Evolutionary conservation across 148 eudicot species (phyloP), one percentile per base, ranked within the genome.

Genomic region (Silene conica): DNA sequence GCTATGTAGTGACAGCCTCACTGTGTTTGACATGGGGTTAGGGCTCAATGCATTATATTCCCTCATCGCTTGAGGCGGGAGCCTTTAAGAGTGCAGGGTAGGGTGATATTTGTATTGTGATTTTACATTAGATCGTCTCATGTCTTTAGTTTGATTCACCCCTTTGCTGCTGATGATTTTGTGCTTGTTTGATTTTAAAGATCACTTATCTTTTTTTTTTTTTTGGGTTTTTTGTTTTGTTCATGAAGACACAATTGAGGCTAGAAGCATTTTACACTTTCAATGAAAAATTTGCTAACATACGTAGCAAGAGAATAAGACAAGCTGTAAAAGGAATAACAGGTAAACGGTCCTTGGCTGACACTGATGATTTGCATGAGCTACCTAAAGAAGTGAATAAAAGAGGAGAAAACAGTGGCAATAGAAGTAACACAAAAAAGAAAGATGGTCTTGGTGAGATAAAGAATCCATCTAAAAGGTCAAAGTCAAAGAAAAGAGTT

Each of bases 211-310:
- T 18, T 52, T 16, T 52, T 16, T 20, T 52, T 16, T 20, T 54
- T 38, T 12, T 77, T 26, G 41, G 19, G 34, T 76, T 41, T 19
- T 71, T 8, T 69, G 22, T 72, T 38, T 74, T 62, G 45, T 83
- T 78, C 50, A 43, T 84, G 80, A 75, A 94, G 98, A 91, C 97
- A 69, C 97, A 92, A 87, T 77, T 94, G 77, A 90, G 98, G 48
- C 73, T 94, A 79, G 98, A 94, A 88, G 98, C 98, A 77, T 94
- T 94, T 82, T 94, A 92, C 82, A 83, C 89, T 73, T 94, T 94
- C 88, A 94, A 92, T 74, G 98, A 94, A 84, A 87, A 86, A 81
- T 94, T 94, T 84, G 98, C 98, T 4, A 94, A 94, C 85, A 90
- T 94, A 75, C 92, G 96, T 60, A 94, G 98, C 73, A 94, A 86